These are phyloP conservation scores for Aspergillus baeticus DNA, from an alignment of 495 filamentous ascomycete species.

Conservation along the genomic window DNA sequence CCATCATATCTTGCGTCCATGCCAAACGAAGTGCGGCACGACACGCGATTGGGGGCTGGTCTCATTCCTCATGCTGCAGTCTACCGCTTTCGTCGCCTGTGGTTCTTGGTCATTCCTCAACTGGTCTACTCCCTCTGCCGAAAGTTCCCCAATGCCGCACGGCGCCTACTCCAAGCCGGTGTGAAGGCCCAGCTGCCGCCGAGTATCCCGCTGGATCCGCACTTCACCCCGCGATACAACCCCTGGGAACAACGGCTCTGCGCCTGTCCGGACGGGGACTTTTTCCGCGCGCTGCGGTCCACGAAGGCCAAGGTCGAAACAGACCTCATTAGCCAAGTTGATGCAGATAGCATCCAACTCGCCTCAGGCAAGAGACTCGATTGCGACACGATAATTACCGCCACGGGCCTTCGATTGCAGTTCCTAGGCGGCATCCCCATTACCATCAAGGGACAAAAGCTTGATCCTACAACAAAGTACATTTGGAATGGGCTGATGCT, in stretches of 20 bases:
- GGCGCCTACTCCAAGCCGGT: no score
- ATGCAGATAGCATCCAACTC: conserved; percentile 54
- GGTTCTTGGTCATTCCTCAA: no score
- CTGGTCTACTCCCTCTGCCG: no score
- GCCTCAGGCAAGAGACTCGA: conserved; percentile 52
- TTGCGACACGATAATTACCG: conserved; percentile 66
- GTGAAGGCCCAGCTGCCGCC: no score
- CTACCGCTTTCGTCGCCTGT: no score
- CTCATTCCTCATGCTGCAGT: no score
- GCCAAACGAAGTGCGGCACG: no score
- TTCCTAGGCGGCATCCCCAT: conserved; percentile 43
- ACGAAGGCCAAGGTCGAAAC: conserved; percentile 65
- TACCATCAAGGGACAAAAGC: conserved; percentile 43
- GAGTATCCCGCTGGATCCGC: conserved; percentile 54
- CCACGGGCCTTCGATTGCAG: conserved; percentile 58
- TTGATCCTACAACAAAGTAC: conserved; percentile 23
- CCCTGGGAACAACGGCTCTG: conserved; percentile 71
- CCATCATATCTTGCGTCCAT: no score
- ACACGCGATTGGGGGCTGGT: no score
- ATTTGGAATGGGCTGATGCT: no score
- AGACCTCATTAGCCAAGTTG: conserved; percentile 62
- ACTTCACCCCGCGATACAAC: conserved; percentile 65
- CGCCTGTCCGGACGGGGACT: conserved; percentile 67
- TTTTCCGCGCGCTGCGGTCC: conserved; percentile 56
- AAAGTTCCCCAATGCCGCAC: no score